These are phyloP conservation scores for Coemansia sp. DNA, from an alignment of 371 early-diverging fungal species.

Conservation along the genomic window DNA sequence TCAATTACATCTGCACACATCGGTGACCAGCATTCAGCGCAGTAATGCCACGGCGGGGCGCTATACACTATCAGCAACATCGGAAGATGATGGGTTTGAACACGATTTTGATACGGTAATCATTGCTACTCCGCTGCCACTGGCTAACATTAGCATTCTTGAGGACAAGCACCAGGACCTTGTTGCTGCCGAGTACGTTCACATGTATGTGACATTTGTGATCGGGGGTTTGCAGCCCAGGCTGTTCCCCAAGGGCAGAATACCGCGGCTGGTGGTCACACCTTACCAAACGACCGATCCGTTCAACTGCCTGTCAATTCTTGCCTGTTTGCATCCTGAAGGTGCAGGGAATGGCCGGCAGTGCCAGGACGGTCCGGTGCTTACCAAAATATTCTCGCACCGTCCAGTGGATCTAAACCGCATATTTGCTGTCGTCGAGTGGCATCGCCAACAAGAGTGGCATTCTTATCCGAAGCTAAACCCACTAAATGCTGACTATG, in stretches of 20 bases:
- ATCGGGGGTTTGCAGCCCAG: slow-evolving; percentile 19
- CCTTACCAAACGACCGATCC: slow-evolving; percentile 25
- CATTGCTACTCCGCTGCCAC: slow-evolving; percentile 28
- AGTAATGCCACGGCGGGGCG: background rate
- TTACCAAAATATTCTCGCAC: slow-evolving; percentile 34
- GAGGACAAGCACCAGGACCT: slow-evolving; percentile 5
- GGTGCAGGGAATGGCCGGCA: background rate
- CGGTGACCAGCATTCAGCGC: slow-evolving; percentile 7
- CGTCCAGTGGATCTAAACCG: slow-evolving; percentile 7
- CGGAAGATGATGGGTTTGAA: background rate
- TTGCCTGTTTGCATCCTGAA: slow-evolving; percentile 19
- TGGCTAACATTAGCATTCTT: slow-evolving; percentile 11
- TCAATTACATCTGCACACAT: slow-evolving; percentile 12
- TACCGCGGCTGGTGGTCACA: slow-evolving; percentile 27
- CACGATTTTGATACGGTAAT: slow-evolving; percentile 24
- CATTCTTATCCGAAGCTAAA: slow-evolving; percentile 25
- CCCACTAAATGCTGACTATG: slow-evolving; percentile 24
- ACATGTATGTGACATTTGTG: slow-evolving; percentile 32
- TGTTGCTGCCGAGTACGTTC: slow-evolving; percentile 14
- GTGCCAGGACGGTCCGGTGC: slow-evolving; percentile 11
- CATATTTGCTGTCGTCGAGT: slow-evolving; percentile 8
- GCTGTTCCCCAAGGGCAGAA: slow-evolving; percentile 15
- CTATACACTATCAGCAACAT: background rate
- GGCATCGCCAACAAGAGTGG: slow-evolving; percentile 28
- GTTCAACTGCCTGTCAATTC: slow-evolving; percentile 37